Evolutionary conservation across 2,329 filamentous ascomycete species (phyloP).

Genomic region (Cordyceps javanica): DNA sequence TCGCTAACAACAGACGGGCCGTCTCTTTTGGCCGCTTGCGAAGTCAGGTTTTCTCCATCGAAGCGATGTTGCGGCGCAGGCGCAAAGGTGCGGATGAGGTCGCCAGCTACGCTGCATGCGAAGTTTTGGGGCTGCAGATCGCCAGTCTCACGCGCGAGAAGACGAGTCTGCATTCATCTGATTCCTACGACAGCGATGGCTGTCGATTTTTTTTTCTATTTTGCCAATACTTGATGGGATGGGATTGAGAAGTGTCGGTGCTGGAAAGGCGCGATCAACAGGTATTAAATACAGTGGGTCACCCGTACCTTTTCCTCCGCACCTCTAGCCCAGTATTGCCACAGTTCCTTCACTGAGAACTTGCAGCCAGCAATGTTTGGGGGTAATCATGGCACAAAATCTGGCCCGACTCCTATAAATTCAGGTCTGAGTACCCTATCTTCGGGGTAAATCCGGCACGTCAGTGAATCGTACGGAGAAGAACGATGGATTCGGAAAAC

Average conservation of each 20-base stretch:
- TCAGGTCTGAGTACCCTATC: background rate
- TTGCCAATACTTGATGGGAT: background rate
- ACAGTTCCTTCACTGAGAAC: background rate
- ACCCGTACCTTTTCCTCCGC: too few species aligned
- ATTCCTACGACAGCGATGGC: conserved; percentile 5
- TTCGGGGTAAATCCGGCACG: background rate
- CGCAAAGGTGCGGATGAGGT: conserved; percentile 63
- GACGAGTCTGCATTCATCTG: conserved; percentile 62
- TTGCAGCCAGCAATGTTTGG: background rate
- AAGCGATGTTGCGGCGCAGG: conserved; percentile 63
- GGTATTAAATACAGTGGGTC: background rate
- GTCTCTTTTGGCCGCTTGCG: conserved; percentile 14
- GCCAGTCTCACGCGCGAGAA: conserved; percentile 72
- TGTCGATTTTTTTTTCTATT: background rate
- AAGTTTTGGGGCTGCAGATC: conserved; percentile 57
- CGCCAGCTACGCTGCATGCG: conserved; percentile 57
- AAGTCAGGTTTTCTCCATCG: conserved; percentile 41
- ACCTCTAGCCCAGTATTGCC: background rate
- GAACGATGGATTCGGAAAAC: background rate
- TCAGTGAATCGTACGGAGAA: background rate
- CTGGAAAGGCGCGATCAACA: background rate
- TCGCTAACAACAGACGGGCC: conserved; percentile 15
- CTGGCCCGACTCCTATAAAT: background rate
- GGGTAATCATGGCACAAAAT: background rate
- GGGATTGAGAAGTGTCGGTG: background rate